Base-by-base conservation (phyloP, 129 eudicot genomes). In the Gnaphalium uliginosum region DNA sequence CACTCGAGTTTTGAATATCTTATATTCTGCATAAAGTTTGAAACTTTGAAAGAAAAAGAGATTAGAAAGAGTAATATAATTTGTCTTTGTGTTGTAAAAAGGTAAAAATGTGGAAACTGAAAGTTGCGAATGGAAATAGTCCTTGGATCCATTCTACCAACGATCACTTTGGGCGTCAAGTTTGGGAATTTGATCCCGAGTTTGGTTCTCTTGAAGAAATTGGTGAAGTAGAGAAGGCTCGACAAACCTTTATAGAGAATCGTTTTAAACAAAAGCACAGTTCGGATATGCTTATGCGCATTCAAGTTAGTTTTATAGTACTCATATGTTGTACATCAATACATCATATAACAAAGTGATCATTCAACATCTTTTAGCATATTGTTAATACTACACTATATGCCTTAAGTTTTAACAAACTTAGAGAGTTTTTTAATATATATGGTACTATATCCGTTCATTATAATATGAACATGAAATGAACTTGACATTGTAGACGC, bases 201-300 rank as follows among this genome's bases (percentile, higher is more conserved):
- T 76, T 72, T 26, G 92, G 90, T 19, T 86, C 97, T 0, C 78
- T 88, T 4, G 92, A 83, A 32, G 97, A 91, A 39, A 80, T 85
- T 17, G 90, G 83, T 1, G 89, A 86, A 69, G 78, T 91, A 79
- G 96, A 91, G 50, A 83, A 83, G 46, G 80, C 79, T 39, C 91
- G 96, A 2, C 79, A 85, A 41, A 23, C 81, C 29, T 94, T 87
- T 35, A 85, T 74, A 43, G 71, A 66, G 2, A 75, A 87, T 63
- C 90, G 96, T 0, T 91, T 88, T 59, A 84, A 81, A 65, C 76
- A 82, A 59, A 91, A 86, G 69, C 99, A 94, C 68, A 91, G 96
- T 64, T 64, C 96, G 6, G 99, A 94, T 91, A 88, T 90, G 63
- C 87, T 91, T 54, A 94, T 94, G 99, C 89, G 97, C 57, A 59